phyloP scores from a whole-genome alignment of 306 rosid species.

The Castanea mollissima region DNA sequence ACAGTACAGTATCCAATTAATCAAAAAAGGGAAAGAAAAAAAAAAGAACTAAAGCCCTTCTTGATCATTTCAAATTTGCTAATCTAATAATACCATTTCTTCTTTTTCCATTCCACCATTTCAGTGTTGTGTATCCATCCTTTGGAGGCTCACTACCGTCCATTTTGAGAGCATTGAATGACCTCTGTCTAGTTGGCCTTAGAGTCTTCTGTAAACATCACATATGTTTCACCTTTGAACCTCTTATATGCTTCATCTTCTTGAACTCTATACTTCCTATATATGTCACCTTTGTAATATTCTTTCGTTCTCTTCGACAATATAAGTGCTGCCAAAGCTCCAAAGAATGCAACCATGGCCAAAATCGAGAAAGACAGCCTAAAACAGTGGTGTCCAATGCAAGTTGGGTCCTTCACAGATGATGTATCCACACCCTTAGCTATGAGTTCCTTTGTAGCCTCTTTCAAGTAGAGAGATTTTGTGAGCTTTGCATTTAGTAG shows the following conservation, averaged over 20 bases:
- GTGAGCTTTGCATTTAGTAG: conserved; percentile 41
- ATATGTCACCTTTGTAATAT: conserved; percentile 30
- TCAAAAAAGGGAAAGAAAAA: no score
- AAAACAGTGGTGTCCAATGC: conserved; percentile 31
- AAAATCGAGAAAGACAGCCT: conserved; percentile 29
- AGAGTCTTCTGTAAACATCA: neutral
- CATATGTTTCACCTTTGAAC: neutral
- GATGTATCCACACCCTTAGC: conserved; percentile 20
- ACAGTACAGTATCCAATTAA: no score
- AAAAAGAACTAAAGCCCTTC: no score
- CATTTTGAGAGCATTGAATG: neutral
- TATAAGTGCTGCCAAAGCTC: conserved; percentile 25
- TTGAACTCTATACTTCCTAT: conserved; percentile 27
- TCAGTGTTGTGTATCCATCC: neutral
- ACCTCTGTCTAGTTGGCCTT: neutral
- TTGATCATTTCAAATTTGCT: neutral
- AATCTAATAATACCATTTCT: neutral
- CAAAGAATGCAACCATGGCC: conserved; percentile 31
- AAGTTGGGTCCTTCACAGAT: conserved; percentile 29
- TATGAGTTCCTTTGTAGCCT: conserved; percentile 30
- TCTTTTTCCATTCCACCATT: neutral
- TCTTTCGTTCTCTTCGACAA: conserved; percentile 29
- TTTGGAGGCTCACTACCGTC: neutral
- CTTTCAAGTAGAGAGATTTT: conserved; percentile 28
- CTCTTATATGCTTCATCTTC: neutral